A percentile compares a stretch with the other conserved stretches of the same genome.
These are phyloP conservation scores for Vaccinium corymbosum DNA, from an alignment of 148 eudicot genomes.

Conservation along the genomic window DNA sequence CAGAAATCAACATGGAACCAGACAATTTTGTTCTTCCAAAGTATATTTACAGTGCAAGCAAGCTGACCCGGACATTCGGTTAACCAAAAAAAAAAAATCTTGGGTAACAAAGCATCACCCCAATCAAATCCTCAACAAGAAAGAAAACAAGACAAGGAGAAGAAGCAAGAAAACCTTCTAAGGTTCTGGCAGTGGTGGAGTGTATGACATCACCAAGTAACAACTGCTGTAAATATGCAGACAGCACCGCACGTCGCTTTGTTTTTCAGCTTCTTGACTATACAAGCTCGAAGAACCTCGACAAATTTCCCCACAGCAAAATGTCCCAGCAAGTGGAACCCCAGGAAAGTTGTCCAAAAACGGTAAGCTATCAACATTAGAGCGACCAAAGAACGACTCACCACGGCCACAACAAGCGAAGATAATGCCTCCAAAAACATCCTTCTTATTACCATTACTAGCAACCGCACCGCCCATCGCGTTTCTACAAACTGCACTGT, in stretches of 20 bases:
- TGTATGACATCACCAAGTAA: conserved; percentile 65
- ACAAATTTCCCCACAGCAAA: conserved; percentile 68
- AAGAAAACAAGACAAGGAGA: background rate
- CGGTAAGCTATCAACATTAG: conserved; percentile 67
- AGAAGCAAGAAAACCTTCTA: background rate
- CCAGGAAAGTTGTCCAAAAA: conserved; percentile 71
- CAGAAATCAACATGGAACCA: background rate
- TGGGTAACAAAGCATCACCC: background rate
- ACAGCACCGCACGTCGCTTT: conserved; percentile 25
- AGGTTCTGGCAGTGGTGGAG: conserved; percentile 25
- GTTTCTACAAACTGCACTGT: background rate
- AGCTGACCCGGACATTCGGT: too few relatives aligned
- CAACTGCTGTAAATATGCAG: conserved; percentile 59
- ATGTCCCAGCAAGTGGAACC: conserved; percentile 60
- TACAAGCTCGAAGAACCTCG: conserved; percentile 48
- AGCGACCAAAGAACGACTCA: conserved; percentile 43
- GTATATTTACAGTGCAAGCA: background rate
- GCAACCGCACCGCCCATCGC: background rate
- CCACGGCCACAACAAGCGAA: conserved; percentile 89
- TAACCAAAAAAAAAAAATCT: background rate
- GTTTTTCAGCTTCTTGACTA: conserved; percentile 25
- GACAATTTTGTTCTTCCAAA: background rate
- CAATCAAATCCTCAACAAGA: background rate
- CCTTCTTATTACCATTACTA: conserved; percentile 21
- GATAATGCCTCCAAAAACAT: conserved; percentile 68